These are phyloP conservation scores for Metschnikowia reukaufii DNA, from an alignment of 805 yeast genomes.

Conservation along the genomic window DNA sequence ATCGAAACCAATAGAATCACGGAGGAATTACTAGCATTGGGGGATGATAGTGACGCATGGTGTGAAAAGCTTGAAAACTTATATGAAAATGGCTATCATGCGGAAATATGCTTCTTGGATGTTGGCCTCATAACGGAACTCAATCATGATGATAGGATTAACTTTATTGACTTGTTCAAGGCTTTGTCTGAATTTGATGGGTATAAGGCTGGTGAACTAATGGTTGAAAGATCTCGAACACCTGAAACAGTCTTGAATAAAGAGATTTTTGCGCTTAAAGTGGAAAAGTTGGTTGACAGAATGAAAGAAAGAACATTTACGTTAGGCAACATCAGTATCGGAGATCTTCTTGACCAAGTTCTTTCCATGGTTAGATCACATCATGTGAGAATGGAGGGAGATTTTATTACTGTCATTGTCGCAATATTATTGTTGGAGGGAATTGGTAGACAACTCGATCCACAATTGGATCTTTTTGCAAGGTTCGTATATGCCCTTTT, in stretches of 20 bases:
- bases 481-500: slow-evolving; percentile 70
- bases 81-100: slow-evolving; percentile 61
- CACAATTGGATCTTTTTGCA: slow-evolving; percentile 90
- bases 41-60: slow-evolving; percentile 43
- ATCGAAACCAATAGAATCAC: slow-evolving; percentile 49
- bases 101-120: slow-evolving; percentile 88
- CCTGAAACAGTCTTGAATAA: slow-evolving; percentile 88
- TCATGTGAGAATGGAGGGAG: slow-evolving; percentile 98
- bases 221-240: slow-evolving; percentile 92
- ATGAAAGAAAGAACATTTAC: slow-evolving; percentile 89
- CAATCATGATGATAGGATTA: slow-evolving; percentile 70
- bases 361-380: slow-evolving; percentile 88
- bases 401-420: slow-evolving; percentile 91
- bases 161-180: slow-evolving; percentile 85
- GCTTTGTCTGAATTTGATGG: slow-evolving; percentile 93
- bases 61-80: slow-evolving; percentile 46
- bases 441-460: slow-evolving; percentile 91
- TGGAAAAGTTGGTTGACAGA: slow-evolving; percentile 75
- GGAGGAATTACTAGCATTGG: slow-evolving; percentile 36
- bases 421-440: slow-evolving; percentile 92
- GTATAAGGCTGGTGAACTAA: slow-evolving; percentile 87
- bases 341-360: slow-evolving; percentile 85
- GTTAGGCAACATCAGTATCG: slow-evolving; percentile 86
- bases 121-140: slow-evolving; percentile 93
- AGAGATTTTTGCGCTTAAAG: slow-evolving; percentile 85